Conservation (phyloP, 352 stramenopile genomes). For the Phytopythium litorale region DNA sequence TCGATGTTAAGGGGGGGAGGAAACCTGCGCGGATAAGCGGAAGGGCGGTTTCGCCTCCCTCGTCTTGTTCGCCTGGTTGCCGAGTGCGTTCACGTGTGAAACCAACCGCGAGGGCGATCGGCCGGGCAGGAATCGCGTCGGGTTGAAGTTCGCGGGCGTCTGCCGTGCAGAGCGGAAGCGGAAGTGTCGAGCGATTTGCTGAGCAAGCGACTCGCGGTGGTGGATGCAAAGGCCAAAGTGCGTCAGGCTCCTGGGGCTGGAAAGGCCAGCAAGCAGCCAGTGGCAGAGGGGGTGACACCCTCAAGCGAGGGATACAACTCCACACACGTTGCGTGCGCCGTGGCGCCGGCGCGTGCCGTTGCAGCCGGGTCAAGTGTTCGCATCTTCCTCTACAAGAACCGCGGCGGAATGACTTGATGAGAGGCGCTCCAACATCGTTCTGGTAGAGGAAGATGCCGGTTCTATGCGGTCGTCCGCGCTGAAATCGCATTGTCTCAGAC, state of each 20-base stretch:
- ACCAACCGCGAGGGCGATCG: not conserved
- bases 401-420: not conserved
- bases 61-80: not conserved
- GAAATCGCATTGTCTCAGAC: not conserved
- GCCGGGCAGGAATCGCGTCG: too few relatives aligned
- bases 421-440: not conserved
- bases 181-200: conserved; percentile 1
- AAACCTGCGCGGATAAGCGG: too few relatives aligned
- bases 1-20: too few relatives aligned
- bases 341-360: conserved; percentile 2
- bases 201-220: not conserved
- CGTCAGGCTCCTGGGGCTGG: too few relatives aligned
- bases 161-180: not conserved
- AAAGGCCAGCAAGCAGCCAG: too few relatives aligned
- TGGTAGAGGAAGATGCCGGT: conserved; percentile 10
- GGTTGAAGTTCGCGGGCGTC: not conserved
- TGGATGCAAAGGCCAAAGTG: not conserved
- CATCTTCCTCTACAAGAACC: not conserved
- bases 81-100: not conserved
- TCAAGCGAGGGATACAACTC: not conserved
- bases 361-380: not conserved
- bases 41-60: too few relatives aligned
- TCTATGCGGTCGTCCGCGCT: not conserved
- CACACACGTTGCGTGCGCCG: not conserved
- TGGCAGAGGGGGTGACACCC: too few relatives aligned